Evolutionary conservation across 352 stramenopile genomes (phyloP).

Genomic region (Pythium rhizo-oryzae): DNA sequence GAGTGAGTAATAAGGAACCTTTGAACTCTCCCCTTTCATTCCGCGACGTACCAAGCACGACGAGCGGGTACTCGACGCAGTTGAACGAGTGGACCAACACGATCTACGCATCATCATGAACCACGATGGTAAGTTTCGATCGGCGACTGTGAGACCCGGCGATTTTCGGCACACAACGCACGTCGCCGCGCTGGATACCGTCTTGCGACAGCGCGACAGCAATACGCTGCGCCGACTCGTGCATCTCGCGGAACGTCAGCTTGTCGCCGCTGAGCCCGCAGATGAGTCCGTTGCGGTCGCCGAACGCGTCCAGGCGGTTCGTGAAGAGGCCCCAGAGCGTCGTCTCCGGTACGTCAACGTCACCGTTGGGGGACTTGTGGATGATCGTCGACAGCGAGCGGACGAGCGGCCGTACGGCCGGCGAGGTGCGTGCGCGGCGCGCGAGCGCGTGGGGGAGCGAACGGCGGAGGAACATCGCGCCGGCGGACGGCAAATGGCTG

Average conservation of each 20-base stretch:
- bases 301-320: slow-evolving; percentile 36
- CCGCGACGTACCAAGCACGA: slow-evolving; percentile 42
- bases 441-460: slow-evolving; percentile 8
- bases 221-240: slow-evolving; percentile 39
- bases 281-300: slow-evolving; percentile 54
- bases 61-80: slow-evolving; percentile 61
- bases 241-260: slow-evolving; percentile 51
- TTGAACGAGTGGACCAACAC: slow-evolving; percentile 71
- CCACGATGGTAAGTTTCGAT: too few relatives aligned
- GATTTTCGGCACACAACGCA: slow-evolving; percentile 14
- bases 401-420: background rate
- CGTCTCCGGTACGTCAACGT: slow-evolving; percentile 50
- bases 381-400: slow-evolving; percentile 35
- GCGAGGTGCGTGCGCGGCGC: slow-evolving; percentile 6
- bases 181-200: slow-evolving; percentile 50
- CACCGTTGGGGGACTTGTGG: slow-evolving; percentile 40
- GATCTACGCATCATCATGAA: slow-evolving; percentile 25
- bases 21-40: too few relatives aligned
- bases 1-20: too few relatives aligned
- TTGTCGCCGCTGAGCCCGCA: slow-evolving; percentile 53
- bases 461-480: slow-evolving; percentile 10
- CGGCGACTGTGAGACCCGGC: too few relatives aligned
- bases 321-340: slow-evolving; percentile 51
- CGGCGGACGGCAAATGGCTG: background rate
- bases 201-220: slow-evolving; percentile 45